phyloP scores from a whole-genome alignment of 805 yeast species.

The Wickerhamiella nectarea region DNA sequence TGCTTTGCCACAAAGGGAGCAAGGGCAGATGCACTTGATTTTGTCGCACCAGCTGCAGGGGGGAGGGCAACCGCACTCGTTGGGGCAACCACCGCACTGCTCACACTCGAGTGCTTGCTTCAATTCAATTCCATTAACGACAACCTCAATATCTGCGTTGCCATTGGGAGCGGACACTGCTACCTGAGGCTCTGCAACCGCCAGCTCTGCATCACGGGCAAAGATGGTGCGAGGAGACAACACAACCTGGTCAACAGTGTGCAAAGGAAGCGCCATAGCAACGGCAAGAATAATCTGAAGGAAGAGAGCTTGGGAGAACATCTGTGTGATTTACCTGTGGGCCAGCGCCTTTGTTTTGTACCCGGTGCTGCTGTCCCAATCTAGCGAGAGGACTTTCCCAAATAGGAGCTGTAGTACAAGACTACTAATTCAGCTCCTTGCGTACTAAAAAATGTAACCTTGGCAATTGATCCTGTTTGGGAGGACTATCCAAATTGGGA shows the following conservation, averaged over 20 bases:
- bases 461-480: no score
- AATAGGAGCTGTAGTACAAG: no score
- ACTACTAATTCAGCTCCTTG: no score
- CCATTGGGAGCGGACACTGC: neutral
- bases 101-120: constrained; percentile 1
- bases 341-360: neutral
- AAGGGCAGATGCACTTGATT: constrained; percentile 6
- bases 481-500: no score
- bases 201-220: neutral
- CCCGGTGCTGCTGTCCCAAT: neutral
- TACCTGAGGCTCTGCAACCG: neutral
- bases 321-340: neutral
- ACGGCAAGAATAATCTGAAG: constrained; percentile 8
- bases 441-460: no score
- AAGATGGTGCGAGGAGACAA: constrained; percentile 3
- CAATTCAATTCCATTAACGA: neutral
- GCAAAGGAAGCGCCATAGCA: constrained; percentile 9
- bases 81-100: constrained; percentile 6
- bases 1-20: constrained; percentile 3
- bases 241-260: neutral
- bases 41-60: constrained; percentile 5
- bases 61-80: constrained; percentile 3
- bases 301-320: neutral
- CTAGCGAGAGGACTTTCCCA: no score
- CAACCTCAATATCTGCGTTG: neutral